phyloP scores from a whole-genome alignment of 148 eudicot species.

The Talinum fruticosum region DNA sequence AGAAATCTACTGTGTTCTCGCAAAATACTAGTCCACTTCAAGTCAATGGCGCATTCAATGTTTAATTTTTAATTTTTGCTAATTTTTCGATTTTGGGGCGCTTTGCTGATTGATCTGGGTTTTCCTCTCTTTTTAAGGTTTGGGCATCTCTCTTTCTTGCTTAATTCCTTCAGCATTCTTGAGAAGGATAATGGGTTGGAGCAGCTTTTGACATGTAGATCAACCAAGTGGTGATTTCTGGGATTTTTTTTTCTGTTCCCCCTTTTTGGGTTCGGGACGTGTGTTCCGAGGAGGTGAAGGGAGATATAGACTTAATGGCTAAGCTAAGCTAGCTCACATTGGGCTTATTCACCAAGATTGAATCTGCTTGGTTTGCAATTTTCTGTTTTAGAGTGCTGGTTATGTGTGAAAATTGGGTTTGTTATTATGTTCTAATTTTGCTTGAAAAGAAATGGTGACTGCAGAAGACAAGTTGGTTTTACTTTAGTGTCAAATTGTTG shows the following conservation, averaged over 20 bases:
- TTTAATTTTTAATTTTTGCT: background rate
- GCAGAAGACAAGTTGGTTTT: background rate
- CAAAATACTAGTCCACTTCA: background rate
- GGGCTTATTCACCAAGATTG: background rate
- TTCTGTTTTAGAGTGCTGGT: background rate
- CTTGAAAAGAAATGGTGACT: background rate
- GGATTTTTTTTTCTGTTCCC: background rate
- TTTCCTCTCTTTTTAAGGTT: background rate
- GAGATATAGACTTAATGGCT: background rate
- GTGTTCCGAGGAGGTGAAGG: background rate
- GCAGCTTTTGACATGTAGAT: background rate
- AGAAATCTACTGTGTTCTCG: background rate
- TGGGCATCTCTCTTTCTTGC: background rate
- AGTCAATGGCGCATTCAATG: background rate
- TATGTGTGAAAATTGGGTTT: background rate
- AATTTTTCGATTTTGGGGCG: background rate
- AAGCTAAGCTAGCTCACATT: conserved; percentile 6
- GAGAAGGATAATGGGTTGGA: background rate
- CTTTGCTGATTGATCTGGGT: conserved; percentile 7
- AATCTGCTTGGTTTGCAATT: background rate
- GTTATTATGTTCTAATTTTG: conserved; percentile 1
- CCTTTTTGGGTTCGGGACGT: background rate
- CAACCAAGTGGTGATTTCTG: background rate
- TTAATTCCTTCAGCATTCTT: conserved; percentile 1
- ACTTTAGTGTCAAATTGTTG: background rate